phyloP scores from a whole-genome alignment of 164 flowering plant genomes.

The Chimonanthus praecox region DNA sequence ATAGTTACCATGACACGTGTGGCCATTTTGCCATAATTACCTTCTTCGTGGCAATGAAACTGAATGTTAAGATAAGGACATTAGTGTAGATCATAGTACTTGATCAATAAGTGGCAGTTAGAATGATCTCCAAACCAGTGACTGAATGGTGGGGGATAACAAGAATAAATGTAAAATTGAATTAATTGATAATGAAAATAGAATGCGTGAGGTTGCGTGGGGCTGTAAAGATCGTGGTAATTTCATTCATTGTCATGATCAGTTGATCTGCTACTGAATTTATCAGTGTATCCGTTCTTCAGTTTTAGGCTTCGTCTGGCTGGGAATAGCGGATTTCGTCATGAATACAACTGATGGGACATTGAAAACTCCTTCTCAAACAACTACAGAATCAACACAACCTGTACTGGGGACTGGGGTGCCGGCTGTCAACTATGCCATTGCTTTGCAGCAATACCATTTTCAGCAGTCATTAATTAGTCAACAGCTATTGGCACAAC shows the following conservation, averaged over 20 bases:
- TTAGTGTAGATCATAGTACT: no score
- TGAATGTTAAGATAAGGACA: neutral
- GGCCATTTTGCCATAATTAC: neutral
- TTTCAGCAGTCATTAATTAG: constrained; percentile 19
- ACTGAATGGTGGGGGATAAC: no score
- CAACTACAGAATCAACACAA: neutral
- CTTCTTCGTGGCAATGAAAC: neutral
- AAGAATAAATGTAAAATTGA: no score
- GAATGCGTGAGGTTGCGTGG: neutral
- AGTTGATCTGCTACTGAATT: neutral
- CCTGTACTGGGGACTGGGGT: constrained; percentile 6
- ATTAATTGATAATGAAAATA: neutral
- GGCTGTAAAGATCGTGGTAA: neutral
- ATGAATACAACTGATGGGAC: constrained; percentile 10
- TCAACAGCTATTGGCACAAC: constrained; percentile 17
- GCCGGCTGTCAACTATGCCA: constrained; percentile 10
- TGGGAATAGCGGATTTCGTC: neutral
- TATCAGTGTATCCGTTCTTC: neutral
- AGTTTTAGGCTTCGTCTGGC: neutral
- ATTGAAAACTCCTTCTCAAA: constrained; percentile 12
- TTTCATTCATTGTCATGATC: neutral
- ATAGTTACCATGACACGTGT: neutral
- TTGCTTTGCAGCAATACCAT: constrained; percentile 25
- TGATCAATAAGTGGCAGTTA: no score
- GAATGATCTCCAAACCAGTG: no score